Percentiles rank a stretch among this genome's conserved stretches.
Conservation (phyloP, 1,284 basidiomycete species). For the Trichosporon faecale region DNA sequence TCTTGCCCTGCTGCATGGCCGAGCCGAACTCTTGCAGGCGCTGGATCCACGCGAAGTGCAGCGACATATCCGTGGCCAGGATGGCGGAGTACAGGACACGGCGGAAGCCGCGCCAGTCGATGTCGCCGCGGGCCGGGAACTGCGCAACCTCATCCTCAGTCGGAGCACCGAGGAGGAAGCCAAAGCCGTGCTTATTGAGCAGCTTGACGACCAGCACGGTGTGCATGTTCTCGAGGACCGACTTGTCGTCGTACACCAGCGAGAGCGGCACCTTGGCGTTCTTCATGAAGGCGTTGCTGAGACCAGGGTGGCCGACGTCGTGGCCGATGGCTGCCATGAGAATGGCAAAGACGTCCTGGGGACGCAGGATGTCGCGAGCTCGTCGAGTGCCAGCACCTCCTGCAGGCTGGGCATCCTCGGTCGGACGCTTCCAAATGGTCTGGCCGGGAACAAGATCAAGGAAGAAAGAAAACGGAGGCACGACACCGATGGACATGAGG, state of each 20-base stretch:
- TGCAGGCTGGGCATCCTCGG: slow-evolving; percentile 27
- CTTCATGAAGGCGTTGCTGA: slow-evolving; percentile 90
- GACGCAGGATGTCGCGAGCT: slow-evolving; percentile 56
- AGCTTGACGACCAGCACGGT: slow-evolving; percentile 76
- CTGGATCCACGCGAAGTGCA: slow-evolving; percentile 79
- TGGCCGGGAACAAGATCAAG: slow-evolving; percentile 30
- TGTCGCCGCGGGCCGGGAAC: slow-evolving; percentile 19
- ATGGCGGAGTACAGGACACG: slow-evolving; percentile 73
- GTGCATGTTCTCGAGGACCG: slow-evolving; percentile 90
- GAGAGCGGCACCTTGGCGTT: slow-evolving; percentile 85
- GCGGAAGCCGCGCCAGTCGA: slow-evolving; percentile 60
- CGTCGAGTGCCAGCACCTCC: slow-evolving; percentile 35
- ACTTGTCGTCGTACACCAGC: slow-evolving; percentile 79
- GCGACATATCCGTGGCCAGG: slow-evolving; percentile 87
- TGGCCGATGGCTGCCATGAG: slow-evolving; percentile 89
- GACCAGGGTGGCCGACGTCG: slow-evolving; percentile 90
- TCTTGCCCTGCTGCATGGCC: slow-evolving; percentile 23
- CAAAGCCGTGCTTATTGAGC: slow-evolving; percentile 74
- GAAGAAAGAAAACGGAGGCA: slow-evolving; percentile 63
- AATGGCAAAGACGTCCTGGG: slow-evolving; percentile 74
- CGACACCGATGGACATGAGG: slow-evolving; percentile 68
- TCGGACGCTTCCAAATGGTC: slow-evolving; percentile 35
- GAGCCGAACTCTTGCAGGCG: slow-evolving; percentile 58
- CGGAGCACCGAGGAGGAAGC: slow-evolving; percentile 48
- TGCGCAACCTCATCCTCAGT: slow-evolving; percentile 14